These are phyloP conservation scores for Lentinula guzmanii DNA, from an alignment of 768 basidiomycete genomes.

Conservation along the genomic window DNA sequence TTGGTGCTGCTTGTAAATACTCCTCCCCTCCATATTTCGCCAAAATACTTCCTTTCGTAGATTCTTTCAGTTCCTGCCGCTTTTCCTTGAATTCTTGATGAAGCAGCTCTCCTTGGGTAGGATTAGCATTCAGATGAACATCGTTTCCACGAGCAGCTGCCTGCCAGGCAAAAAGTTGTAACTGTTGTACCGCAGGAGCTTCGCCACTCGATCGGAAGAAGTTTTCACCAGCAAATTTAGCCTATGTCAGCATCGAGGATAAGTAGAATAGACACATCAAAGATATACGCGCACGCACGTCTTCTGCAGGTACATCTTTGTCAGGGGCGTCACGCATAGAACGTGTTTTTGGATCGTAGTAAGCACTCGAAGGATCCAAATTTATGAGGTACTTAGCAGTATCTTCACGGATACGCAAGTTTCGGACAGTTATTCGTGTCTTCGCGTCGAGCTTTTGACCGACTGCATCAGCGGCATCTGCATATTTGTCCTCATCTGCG, in stretches of 20 bases:
- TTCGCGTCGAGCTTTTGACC: conserved; percentile 98
- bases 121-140: conserved; percentile 92
- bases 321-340: conserved; percentile 98
- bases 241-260: conserved; percentile 33
- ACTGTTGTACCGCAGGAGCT: conserved; percentile 83
- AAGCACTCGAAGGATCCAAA: conserved; percentile 89
- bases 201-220: conserved; percentile 90
- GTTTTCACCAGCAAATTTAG: conserved; percentile 94
- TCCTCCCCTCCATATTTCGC: conserved; percentile 92
- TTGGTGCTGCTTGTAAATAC: conserved; percentile 85
- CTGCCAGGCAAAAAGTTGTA: conserved; percentile 98
- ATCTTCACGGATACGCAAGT: conserved; percentile 97
- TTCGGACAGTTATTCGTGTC: conserved; percentile 96
- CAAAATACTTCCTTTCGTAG: conserved; percentile 83
- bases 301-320: conserved; percentile 73
- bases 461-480: conserved; percentile 95
- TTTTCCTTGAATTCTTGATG: conserved; percentile 89
- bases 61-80: conserved; percentile 88
- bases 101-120: conserved; percentile 89
- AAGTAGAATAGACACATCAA: conserved; percentile 2
- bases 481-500: conserved; percentile 96
- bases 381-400: conserved; percentile 99
- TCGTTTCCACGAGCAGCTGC: conserved; percentile 90
- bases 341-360: conserved; percentile 98
- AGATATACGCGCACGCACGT: conserved; percentile 46